Base-by-base conservation (phyloP, 1,139 yeast species). In the Hansenula anomala region DNA sequence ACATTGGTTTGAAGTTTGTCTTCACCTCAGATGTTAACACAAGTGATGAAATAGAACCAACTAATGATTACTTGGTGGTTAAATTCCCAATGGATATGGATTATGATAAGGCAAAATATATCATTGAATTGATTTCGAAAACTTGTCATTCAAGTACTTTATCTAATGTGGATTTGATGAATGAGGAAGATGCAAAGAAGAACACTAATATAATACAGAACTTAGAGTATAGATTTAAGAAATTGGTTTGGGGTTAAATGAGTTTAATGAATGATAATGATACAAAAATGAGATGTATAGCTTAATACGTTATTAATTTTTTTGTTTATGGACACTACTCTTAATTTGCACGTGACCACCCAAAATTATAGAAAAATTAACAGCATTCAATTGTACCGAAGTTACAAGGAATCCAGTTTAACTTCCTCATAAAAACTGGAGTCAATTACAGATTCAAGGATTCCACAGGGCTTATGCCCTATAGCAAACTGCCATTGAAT, bases 201-300 rank as follows among this genome's bases (percentile, higher is more conserved):
- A 51, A 52, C 28, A 56, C 63, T 1, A 55, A 64, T 11, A 41
- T 62, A 5, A 56, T 66, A 51, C 58, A 57, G 16, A 40, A 56
- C 8, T 36, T 64, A 16, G 67, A 61, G 39, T 55, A 64, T 37
- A 55, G 53, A 31, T 45, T 64, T 38, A 65, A 64, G 41, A 56
- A 55, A 38, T 49, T 64, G 32, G 56, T 65, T 0, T 66, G 70
- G 70, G 66, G 57, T 4, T 28, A 18, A 15, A n/a, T n/a, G n/a
- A n/a, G n/a, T n/a, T n/a, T n/a, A n/a, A n/a, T n/a, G n/a, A n/a
- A n/a, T n/a, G n/a, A n/a, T n/a, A n/a, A n/a, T n/a, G n/a, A n/a
- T n/a, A n/a, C n/a, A n/a, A n/a, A n/a, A n/a, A n/a, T n/a, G n/a
- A n/a, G n/a, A n/a, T n/a, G n/a, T n/a, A n/a, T n/a, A n/a, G n/a